Evolutionary conservation across 2,329 filamentous ascomycete species (phyloP).

Genomic region (Colletotrichum camelliae): DNA sequence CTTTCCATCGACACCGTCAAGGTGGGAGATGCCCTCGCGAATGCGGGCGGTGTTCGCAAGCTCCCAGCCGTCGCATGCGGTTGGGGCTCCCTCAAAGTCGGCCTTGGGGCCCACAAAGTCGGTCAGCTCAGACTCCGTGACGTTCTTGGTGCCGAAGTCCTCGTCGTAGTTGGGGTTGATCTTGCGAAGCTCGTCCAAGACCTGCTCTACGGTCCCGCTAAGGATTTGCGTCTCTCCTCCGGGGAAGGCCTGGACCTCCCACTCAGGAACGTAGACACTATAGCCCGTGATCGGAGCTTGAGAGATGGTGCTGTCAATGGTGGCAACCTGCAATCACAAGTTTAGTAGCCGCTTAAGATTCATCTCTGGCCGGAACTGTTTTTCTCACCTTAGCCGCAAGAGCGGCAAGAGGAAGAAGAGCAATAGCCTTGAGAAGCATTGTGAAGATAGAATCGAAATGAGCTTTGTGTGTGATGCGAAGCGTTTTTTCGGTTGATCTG

Average conservation of each 20-base stretch:
- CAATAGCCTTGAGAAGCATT: not conserved
- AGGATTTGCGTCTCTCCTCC: slow-evolving; percentile 2
- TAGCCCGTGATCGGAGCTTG: not conserved
- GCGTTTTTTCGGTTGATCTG: too few species aligned
- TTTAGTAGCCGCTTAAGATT: not conserved
- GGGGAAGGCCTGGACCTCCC: slow-evolving; percentile 17
- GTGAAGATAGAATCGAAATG: not conserved
- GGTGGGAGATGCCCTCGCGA: slow-evolving; percentile 1
- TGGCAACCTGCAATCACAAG: not conserved
- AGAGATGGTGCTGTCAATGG: not conserved
- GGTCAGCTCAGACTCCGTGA: not conserved
- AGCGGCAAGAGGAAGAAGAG: not conserved
- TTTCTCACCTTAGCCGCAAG: not conserved
- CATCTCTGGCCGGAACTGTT: not conserved
- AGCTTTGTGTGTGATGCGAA: not conserved
- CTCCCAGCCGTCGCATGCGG: not conserved
- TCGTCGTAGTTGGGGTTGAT: slow-evolving; percentile 10
- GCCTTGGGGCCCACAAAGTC: not conserved
- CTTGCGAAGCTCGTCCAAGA: not conserved
- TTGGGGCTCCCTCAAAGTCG: not conserved
- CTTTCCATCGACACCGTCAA: slow-evolving; percentile 11
- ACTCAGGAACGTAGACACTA: not conserved
- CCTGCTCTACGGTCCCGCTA: slow-evolving; percentile 18
- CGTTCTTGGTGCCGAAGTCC: not conserved
- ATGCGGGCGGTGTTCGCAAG: not conserved